These are phyloP conservation scores for Monilinia aucupariae DNA, from an alignment of 2,329 filamentous ascomycete species.

Conservation along the genomic window DNA sequence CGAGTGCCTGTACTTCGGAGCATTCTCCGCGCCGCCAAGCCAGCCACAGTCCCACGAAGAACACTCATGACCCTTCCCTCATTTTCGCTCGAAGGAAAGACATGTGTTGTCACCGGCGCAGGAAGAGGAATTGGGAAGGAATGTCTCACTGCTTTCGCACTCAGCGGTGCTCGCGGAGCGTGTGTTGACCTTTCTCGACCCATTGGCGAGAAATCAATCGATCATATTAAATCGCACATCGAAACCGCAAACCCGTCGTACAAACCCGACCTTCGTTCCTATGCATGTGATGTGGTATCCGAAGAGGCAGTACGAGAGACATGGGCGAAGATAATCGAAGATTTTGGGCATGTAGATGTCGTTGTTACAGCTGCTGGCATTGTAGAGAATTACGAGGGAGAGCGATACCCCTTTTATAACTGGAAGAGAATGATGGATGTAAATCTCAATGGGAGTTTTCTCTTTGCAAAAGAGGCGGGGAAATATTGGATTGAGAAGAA, in stretches of 20 bases:
- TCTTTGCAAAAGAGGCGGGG: constrained; percentile 37
- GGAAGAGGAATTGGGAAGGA: constrained; percentile 47
- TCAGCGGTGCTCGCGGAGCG: constrained; percentile 29
- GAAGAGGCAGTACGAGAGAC: constrained; percentile 37
- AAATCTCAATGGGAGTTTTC: constrained; percentile 37
- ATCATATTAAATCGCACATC: constrained; percentile 33
- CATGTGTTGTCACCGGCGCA: constrained; percentile 46
- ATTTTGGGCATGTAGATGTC: constrained; percentile 37
- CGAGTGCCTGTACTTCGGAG: background rate
- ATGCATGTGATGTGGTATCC: constrained; percentile 38
- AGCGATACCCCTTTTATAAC: constrained; percentile 35
- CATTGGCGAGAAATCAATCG: constrained; percentile 29
- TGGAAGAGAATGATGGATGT: constrained; percentile 37
- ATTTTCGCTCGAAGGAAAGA: constrained; percentile 43
- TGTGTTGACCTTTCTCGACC: constrained; percentile 25
- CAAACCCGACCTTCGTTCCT: constrained; percentile 35
- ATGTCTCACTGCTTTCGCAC: constrained; percentile 39
- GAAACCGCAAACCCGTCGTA: constrained; percentile 22
- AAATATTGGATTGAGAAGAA: constrained; percentile 36
- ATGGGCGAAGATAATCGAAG: constrained; percentile 36
- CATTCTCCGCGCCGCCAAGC: background rate
- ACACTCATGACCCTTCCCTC: constrained; percentile 26
- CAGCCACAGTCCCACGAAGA: constrained; percentile 11
- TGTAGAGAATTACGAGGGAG: constrained; percentile 34
- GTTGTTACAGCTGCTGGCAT: constrained; percentile 40